A percentile compares a stretch with the other conserved stretches of the same genome.
phyloP scores from a whole-genome alignment of 345 rosid species.

The Citrus inodora region DNA sequence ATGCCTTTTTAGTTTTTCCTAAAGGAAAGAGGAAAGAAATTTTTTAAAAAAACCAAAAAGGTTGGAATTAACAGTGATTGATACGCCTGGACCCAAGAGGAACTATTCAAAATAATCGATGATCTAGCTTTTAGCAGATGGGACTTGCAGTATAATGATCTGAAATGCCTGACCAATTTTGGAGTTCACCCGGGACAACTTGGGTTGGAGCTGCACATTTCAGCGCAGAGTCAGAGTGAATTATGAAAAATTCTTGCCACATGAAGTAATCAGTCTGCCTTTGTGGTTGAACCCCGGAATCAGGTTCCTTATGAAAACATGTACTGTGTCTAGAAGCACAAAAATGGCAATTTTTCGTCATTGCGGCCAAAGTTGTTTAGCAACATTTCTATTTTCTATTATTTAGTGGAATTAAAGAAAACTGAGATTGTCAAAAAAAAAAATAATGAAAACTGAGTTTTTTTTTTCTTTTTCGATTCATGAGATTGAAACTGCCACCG shows the following conservation, averaged over 20 bases:
- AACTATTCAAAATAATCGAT: background rate
- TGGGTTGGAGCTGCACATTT: background rate
- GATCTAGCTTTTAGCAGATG: background rate
- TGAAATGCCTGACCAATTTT: background rate
- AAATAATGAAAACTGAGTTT: no score
- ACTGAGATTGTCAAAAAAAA: no score
- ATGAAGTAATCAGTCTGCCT: background rate
- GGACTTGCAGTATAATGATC: background rate
- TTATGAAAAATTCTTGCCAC: background rate
- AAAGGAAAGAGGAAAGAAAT: background rate
- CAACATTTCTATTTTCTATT: no score
- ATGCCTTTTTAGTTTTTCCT: no score
- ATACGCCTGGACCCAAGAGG: background rate
- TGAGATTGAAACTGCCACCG: background rate
- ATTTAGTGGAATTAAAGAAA: no score
- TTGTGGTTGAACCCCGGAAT: background rate
- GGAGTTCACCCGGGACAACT: background rate
- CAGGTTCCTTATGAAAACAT: background rate
- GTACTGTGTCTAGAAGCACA: background rate
- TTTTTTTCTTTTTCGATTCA: no score
- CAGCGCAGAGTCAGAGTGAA: background rate
- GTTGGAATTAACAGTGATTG: background rate
- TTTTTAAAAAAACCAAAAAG: background rate
- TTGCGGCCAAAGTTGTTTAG: no score
- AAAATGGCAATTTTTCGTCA: background rate